Evolutionary conservation across 371 early-diverging fungal genomes (phyloP), one percentile per base, ranked within the genome.

Genomic region (Actinomucor elegans): DNA sequence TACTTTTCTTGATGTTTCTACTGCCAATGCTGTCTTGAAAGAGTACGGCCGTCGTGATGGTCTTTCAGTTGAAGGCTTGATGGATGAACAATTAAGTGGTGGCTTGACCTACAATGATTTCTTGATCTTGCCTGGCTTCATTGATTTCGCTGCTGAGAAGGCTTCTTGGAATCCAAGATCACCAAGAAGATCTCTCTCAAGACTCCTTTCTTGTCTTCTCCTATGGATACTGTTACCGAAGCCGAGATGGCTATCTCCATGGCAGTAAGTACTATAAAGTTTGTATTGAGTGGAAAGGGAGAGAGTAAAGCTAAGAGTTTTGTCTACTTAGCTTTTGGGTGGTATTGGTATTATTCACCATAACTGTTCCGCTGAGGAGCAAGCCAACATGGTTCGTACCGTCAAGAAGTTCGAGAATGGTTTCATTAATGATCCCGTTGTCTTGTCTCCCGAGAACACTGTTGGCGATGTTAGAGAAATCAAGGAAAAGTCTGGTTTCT

Each of bases 191-290:
- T 92, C 61, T 75, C 83, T 43, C 78, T 96, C 72, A 91, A 90
- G 78, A 90, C 92, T 20, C 98, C 98, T 9, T 91, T 97, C 72
- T 67, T 96, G 69, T 93, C 93, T 21, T 87, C 89, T 57, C 96
- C 98, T 57, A 97, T 97, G 98, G 98, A 97, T 75, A 97, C 98
- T 40, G 98, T 97, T 31, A 96, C 98, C 31, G 97, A 97, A 79
- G 75, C 93, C 27, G 88, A 91, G 21, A 98, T 98, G 98, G 98
- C 96, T 53, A 94, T 96, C 66, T 86, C 91, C 59, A 94, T 98
- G 93, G 97, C 97, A 51, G 81, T 92, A 73, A 87, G 84, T 35
- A 21, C n/a, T 6, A 41, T 15, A 24, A 14, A 38, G 32, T 34
- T 34, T 32, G 29, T 34, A 35, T 23, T 31, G 9, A 32, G 15